Evolutionary conservation across 2,329 filamentous ascomycete species (phyloP), one percentile per base, ranked within the genome.

Genomic region (Pseudogymnoascus sp.): DNA sequence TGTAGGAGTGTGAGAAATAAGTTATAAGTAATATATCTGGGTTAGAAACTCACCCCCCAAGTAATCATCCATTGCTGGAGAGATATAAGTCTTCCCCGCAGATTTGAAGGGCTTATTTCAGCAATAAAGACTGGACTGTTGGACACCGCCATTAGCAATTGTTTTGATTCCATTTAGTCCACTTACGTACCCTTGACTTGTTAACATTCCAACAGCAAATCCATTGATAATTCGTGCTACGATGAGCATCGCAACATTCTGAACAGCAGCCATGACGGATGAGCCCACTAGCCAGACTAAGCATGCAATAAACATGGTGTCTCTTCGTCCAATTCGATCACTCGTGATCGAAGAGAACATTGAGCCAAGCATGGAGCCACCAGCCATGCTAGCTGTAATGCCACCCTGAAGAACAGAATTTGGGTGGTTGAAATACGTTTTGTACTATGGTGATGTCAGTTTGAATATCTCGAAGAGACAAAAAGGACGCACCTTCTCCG

Each of bases 191-290:
- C 89, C 88, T 71, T 90, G 86, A 25, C 88, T 86, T 23, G 86
- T 89, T 73, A 84, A 87, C 72, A 90, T 89, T 67, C 88, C 88
- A 65, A 90, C 87, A 59, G 83, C 83, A 67, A 90, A 72, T 65
- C 88, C 88, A 75, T 89, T 89, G 77, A 91, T 84, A 72, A 89
- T 73, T 69, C 88, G 87, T 59, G 88, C 87, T 25, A 83, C 84
- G 59, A 88, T 82, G 21, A 91, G 79, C 88, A 86, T 85, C 38
- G 76, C 78, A 63, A 87, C 84, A 71, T 83, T 82, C 68, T 86
- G 82, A 5, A 83, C 75, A 9, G 83, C 80, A 53, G 78, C 81
- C 61, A 82, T 77, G 65, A 88, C 63, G 2, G 74, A 72, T 1
- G 77, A 77, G 2, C 76, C 77, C 12, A 72, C 67, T 31, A 80